Evolutionary conservation across 2,329 filamentous ascomycete species (phyloP).

Genomic region (Penicillium sp.): DNA sequence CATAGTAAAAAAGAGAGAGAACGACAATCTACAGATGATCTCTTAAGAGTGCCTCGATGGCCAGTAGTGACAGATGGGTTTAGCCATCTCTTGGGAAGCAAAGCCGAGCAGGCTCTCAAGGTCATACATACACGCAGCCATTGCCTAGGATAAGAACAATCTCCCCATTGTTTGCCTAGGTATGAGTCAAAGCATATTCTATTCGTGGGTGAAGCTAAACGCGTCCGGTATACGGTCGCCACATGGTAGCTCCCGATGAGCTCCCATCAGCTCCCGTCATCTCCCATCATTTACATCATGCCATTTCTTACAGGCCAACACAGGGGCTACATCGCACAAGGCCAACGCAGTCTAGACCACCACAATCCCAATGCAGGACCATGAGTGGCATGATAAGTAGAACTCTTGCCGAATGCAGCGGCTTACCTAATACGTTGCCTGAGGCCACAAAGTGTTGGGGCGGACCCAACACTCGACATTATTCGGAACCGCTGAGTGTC

Average conservation of each 20-base stretch:
- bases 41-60: no score
- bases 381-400: background rate
- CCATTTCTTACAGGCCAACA: background rate
- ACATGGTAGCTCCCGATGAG: background rate
- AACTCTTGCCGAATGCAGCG: background rate
- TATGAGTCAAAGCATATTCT: background rate
- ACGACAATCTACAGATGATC: no score
- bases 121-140: background rate
- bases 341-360: background rate
- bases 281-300: background rate
- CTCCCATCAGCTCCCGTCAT: background rate
- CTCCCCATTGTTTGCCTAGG: background rate
- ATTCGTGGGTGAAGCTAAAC: background rate
- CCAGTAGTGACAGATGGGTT: no score
- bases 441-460: slow-evolving; percentile 33
- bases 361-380: background rate
- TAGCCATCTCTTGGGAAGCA: no score
- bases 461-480: slow-evolving; percentile 29
- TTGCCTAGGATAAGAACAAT: background rate
- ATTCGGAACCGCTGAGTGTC: slow-evolving; percentile 15
- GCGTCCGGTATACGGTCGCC: background rate
- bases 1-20: no score
- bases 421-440: slow-evolving; percentile 3
- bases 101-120: no score
- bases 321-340: no score